Base-by-base conservation (phyloP, 176 grass and related monocot species). In the Rhynchospora pubera region DNA sequence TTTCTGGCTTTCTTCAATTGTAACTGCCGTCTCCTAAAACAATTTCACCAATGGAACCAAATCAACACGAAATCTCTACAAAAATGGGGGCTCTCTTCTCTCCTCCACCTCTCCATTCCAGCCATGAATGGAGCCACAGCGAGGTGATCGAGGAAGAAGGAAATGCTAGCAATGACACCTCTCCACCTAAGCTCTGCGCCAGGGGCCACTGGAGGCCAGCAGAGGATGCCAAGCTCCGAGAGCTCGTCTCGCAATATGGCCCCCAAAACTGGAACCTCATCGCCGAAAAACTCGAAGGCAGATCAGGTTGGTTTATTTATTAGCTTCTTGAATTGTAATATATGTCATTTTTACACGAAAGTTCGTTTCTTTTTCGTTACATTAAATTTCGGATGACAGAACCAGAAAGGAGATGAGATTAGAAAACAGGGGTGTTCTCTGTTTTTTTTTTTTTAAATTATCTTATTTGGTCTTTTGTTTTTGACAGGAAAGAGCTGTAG, bases 191-290 rank as follows among this genome's bases (percentile, higher is more conserved):
- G 85, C 83, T 94, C 32, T 91, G 87, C 67, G 77, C 85, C 0
- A 85, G 93, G 52, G 93, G 93, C 3, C 93, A 96, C 87, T 96
- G 93, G 93, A 79, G 88, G 1, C 93, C 90, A 24, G 93, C 90
- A 14, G 93, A 96, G 90, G 93, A 96, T 80, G 87, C 90, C 15
- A 89, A 74, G 84, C 93, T 96, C 34, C 92, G 79, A 85, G 93
- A 96, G 5, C 90, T 96, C 18, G 93, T 96, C 18, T 57, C 82
- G 7, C 93, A 92, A 79, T 87, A 57, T 59, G 93, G 93, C 0
- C 90, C 93, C 32, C 93, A 96, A 81, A 96, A 92, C 88, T 96
- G 90, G 93, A 96, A 96, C 83, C 88, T 96, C 86, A 96, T 96
- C 83, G 93, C 93, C 72, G 90, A 96, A 78, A 96, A 90, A 78